Conservation (phyloP, 1,284 basidiomycete genomes). For the Heterobasidion irregulare region DNA sequence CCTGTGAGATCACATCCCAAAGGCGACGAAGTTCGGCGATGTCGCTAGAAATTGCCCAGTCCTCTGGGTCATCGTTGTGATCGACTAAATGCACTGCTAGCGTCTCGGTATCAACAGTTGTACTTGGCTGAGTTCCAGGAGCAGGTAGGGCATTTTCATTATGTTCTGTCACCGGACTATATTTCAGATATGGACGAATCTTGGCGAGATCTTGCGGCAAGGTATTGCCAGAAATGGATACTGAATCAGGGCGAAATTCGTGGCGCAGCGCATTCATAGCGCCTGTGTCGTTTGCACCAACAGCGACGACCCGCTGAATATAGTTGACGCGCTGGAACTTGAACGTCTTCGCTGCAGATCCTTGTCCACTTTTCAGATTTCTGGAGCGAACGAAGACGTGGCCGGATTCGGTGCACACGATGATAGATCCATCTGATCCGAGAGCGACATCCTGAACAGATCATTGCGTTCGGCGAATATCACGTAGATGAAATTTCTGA, state of each 20-base stretch:
- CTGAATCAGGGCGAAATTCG: constrained; percentile 57
- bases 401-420: constrained; percentile 91
- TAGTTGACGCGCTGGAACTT: constrained; percentile 81
- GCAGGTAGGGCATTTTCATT: constrained; percentile 7
- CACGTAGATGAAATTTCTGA: neutral
- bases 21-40: constrained; percentile 34
- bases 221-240: constrained; percentile 50
- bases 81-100: neutral
- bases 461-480: neutral
- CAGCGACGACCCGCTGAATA: constrained; percentile 69
- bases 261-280: constrained; percentile 83
- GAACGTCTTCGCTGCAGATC: constrained; percentile 46
- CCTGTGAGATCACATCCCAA: constrained; percentile 27
- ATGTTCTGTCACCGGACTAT: neutral
- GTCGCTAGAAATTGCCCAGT: constrained; percentile 26
- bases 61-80: constrained; percentile 32
- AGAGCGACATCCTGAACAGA: constrained; percentile 73
- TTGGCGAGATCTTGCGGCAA: constrained; percentile 64
- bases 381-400: constrained; percentile 86
- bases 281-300: constrained; percentile 72
- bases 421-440: constrained; percentile 81
- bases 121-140: neutral
- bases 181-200: constrained; percentile 47
- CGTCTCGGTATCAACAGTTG: neutral
- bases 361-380: constrained; percentile 31